Evolutionary conservation across 441 rosid genomes (phyloP).

Genomic region (Omphalea diandra): DNA sequence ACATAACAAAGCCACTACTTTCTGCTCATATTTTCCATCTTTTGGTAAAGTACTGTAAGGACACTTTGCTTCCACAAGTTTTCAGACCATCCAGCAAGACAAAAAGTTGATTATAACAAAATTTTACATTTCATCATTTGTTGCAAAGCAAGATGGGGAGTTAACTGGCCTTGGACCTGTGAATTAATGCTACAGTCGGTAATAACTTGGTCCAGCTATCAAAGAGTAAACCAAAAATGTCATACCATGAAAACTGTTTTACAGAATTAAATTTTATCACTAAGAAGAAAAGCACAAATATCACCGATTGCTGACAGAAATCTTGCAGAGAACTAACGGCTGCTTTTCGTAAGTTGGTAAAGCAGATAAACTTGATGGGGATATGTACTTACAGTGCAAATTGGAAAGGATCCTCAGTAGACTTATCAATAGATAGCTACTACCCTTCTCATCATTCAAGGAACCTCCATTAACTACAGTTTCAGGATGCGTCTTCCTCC

Average conservation of each 20-base stretch:
- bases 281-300: constrained; percentile 10
- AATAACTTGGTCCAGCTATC: neutral
- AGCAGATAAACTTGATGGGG: constrained; percentile 12
- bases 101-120: constrained; percentile 5
- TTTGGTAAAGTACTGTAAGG: neutral
- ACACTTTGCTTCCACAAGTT: neutral
- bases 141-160: neutral
- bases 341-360: neutral
- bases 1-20: neutral
- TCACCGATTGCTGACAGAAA: constrained; percentile 1
- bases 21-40: too few relatives aligned
- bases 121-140: neutral
- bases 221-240: neutral
- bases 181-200: neutral
- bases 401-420: constrained; percentile 79
- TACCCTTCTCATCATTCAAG: constrained; percentile 60
- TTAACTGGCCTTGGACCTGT: neutral
- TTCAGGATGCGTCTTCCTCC: constrained; percentile 90
- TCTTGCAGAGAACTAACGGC: constrained; percentile 10
- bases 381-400: constrained; percentile 62
- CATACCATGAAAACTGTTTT: neutral
- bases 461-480: constrained; percentile 43
- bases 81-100: neutral
- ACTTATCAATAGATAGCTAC: constrained; percentile 65
- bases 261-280: neutral